Percentiles rank a stretch among this genome's conserved stretches.
Evolutionary conservation across 129 eudicot species (phyloP).

Genomic region (Saussurea involucrata): DNA sequence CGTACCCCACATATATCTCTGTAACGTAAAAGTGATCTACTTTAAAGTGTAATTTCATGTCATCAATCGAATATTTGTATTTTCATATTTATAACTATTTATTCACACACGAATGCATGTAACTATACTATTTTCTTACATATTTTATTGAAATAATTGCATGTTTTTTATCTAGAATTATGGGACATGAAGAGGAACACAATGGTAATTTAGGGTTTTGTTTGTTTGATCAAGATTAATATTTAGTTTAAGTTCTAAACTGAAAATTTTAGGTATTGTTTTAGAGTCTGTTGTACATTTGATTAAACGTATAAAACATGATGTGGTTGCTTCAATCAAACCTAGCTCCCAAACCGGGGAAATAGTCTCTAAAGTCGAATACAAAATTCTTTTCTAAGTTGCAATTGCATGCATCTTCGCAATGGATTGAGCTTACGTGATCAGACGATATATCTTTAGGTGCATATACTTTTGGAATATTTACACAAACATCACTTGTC

Average conservation of each 20-base stretch:
- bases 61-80: background rate
- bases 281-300: background rate
- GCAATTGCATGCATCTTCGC: background rate
- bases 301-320: background rate
- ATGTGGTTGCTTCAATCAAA: background rate
- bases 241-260: too few relatives aligned
- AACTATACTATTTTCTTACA: background rate
- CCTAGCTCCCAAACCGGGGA: background rate
- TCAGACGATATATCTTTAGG: background rate
- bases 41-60: slow-evolving; percentile 6
- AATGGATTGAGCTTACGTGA: background rate
- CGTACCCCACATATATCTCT: slow-evolving; percentile 6
- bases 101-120: slow-evolving; percentile 21
- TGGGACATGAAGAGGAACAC: background rate
- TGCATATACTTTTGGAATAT: background rate
- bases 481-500: background rate
- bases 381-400: background rate
- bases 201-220: background rate
- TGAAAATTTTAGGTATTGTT: background rate
- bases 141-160: background rate
- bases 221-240: background rate
- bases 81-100: background rate
- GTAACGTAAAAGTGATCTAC: background rate
- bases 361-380: background rate
- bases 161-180: background rate